Conservation (phyloP, 306 rosid species). For the Trifolium pratense region DNA sequence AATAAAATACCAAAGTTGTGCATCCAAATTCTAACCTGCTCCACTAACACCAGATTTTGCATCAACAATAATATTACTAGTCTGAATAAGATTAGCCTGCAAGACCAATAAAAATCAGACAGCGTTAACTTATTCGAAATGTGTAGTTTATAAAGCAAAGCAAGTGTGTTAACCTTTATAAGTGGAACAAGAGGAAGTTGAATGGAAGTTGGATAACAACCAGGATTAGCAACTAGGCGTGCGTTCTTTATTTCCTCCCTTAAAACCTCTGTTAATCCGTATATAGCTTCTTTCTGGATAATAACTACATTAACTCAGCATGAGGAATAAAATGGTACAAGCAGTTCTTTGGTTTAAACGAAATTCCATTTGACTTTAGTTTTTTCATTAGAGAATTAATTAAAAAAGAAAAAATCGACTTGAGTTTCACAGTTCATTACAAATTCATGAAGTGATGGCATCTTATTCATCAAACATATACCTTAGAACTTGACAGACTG, state of each 20-base stretch:
- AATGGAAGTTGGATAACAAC: constrained; percentile 94
- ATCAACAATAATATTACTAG: constrained; percentile 71
- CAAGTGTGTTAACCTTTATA: constrained; percentile 64
- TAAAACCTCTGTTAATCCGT: constrained; percentile 88
- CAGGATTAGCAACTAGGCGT: constrained; percentile 93
- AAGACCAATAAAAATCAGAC: constrained; percentile 38
- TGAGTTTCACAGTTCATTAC: not conserved
- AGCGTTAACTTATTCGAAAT: constrained; percentile 5
- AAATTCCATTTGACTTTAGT: not conserved
- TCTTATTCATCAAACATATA: constrained; percentile 22
- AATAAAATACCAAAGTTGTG: constrained; percentile 14
- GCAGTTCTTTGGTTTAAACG: not conserved
- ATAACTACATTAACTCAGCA: constrained; percentile 39
- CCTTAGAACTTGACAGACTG: not conserved
- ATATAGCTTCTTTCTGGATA: constrained; percentile 85
- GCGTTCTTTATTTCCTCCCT: constrained; percentile 76
- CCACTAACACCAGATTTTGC: constrained; percentile 98
- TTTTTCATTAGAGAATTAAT: not conserved
- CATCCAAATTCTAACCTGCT: constrained; percentile 71
- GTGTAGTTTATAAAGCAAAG: constrained; percentile 18
- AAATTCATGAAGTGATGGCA: not conserved
- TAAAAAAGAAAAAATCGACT: constrained; percentile 3
- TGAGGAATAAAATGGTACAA: constrained; percentile 14
- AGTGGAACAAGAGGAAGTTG: constrained; percentile 95
- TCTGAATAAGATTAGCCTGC: constrained; percentile 77